Evolutionary conservation across 345 rosid species (phyloP).

Genomic region (Acer yangbiense): DNA sequence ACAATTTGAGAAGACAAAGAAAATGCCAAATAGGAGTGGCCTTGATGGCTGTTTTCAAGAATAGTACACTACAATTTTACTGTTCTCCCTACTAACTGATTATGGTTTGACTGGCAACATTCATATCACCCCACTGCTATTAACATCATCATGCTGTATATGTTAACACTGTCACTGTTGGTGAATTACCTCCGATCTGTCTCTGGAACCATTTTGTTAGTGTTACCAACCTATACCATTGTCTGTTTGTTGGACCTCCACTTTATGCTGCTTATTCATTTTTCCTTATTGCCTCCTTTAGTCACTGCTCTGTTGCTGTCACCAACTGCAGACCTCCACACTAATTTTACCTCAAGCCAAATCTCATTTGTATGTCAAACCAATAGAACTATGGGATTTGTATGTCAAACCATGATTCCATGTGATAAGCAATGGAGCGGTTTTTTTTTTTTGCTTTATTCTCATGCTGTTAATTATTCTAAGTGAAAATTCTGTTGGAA

Average conservation of each 20-base stretch:
- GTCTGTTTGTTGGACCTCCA: not conserved
- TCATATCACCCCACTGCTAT: not conserved
- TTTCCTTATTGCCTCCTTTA: not conserved
- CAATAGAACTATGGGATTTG: not conserved
- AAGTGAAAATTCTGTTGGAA: not conserved
- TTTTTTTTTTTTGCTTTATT: not conserved
- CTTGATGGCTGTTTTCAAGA: not conserved
- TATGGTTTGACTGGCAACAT: not conserved
- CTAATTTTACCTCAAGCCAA: not conserved
- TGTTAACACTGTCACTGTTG: not conserved
- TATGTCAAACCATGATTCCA: not conserved
- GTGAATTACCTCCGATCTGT: not conserved
- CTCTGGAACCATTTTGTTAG: not conserved
- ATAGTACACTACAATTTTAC: not conserved
- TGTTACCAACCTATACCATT: not conserved
- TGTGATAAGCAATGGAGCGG: conserved; percentile 1
- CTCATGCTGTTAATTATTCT: not conserved
- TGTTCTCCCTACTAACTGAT: not conserved
- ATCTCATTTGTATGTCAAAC: not conserved
- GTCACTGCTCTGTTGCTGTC: not conserved
- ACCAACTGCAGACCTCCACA: not conserved
- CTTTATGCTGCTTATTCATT: not conserved
- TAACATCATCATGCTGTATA: not conserved
- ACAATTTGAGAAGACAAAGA: not conserved
- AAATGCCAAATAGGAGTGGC: not conserved